These are phyloP conservation scores for Blastobotrys americana DNA, from an alignment of 805 yeast species.

Conservation along the genomic window DNA sequence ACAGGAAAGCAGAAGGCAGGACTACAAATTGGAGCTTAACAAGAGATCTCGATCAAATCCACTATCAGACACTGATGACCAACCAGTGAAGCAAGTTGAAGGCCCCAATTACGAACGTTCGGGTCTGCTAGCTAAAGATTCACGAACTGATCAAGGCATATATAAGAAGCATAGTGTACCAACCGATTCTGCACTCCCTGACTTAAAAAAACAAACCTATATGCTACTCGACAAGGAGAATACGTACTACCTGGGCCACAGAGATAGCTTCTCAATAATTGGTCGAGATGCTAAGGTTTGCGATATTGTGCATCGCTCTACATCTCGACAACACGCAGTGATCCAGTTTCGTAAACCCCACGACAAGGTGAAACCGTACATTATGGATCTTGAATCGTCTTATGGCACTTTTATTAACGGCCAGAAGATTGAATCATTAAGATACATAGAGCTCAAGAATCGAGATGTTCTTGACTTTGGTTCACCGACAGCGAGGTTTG, in stretches of 20 bases:
- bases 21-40: not conserved
- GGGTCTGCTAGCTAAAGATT: slow-evolving; percentile 36
- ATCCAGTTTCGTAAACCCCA: slow-evolving; percentile 35
- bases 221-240: slow-evolving; percentile 25
- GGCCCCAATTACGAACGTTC: slow-evolving; percentile 37
- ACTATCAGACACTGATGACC: no score
- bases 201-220: slow-evolving; percentile 13
- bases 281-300: slow-evolving; percentile 35
- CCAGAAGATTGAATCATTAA: slow-evolving; percentile 33
- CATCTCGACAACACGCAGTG: slow-evolving; percentile 44
- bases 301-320: slow-evolving; percentile 33
- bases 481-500: not conserved
- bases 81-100: slow-evolving; percentile 2
- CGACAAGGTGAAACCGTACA: slow-evolving; percentile 30
- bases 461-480: slow-evolving; percentile 40
- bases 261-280: slow-evolving; percentile 12
- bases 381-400: slow-evolving; percentile 42
- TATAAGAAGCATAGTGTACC: slow-evolving; percentile 35
- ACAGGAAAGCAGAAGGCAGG: not conserved
- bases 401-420: slow-evolving; percentile 43
- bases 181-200: slow-evolving; percentile 25
- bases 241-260: slow-evolving; percentile 23
- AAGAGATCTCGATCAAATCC: no score
- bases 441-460: slow-evolving; percentile 37
- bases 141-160: slow-evolving; percentile 27